Evolutionary conservation across 352 stramenopile genomes (phyloP).

Genomic region (Phytophthora hibernalis): DNA sequence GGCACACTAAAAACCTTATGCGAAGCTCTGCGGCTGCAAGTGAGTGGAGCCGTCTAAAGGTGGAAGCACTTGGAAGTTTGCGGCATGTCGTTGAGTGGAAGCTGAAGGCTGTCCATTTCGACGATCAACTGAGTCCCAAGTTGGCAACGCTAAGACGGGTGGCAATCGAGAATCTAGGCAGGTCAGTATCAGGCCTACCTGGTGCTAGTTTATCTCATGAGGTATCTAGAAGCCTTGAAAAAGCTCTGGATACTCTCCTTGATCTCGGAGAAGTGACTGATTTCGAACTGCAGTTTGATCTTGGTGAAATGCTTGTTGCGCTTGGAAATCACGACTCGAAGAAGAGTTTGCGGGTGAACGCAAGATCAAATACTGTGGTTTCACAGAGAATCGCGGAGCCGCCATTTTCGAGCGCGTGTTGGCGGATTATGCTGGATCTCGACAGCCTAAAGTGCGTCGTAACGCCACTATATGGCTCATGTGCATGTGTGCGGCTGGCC

Average conservation of each 20-base stretch:
- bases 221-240: conserved; percentile 34
- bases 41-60: conserved; percentile 49
- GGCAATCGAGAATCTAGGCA: conserved; percentile 52
- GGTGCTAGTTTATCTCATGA: conserved; percentile 16
- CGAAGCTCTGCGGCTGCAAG: conserved; percentile 13
- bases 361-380: conserved; percentile 20
- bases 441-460: conserved; percentile 52
- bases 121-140: conserved; percentile 54
- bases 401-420: conserved; percentile 54
- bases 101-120: conserved; percentile 41
- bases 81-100: conserved; percentile 55
- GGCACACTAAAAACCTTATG: conserved; percentile 42
- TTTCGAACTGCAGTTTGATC: conserved; percentile 58
- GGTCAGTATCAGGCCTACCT: conserved; percentile 39
- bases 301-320: conserved; percentile 63
- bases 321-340: conserved; percentile 46
- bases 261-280: conserved; percentile 32
- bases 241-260: conserved; percentile 34
- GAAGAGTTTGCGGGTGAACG: conserved; percentile 32
- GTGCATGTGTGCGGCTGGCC: conserved; percentile 66
- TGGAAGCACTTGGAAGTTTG: conserved; percentile 35
- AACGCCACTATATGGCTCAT: conserved; percentile 73
- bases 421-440: conserved; percentile 44
- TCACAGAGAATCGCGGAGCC: conserved; percentile 43
- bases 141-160: conserved; percentile 45